Percentiles rank a stretch among this genome's conserved stretches.
Conservation (phyloP, 2,329 filamentous ascomycete genomes). For the Cladosporium sp. region DNA sequence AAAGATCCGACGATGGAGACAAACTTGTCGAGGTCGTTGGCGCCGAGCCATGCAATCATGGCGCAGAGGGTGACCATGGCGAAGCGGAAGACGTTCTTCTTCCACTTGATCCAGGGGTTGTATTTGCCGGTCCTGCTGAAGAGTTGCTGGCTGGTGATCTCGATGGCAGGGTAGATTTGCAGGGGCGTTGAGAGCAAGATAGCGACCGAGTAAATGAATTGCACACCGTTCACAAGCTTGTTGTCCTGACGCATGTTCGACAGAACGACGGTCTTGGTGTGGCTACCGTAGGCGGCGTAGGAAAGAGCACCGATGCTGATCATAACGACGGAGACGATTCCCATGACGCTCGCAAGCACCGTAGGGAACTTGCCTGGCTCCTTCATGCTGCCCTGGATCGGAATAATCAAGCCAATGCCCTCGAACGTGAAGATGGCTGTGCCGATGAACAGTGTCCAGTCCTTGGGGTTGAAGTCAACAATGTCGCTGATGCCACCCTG, state of each 20-base stretch:
- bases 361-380: slow-evolving; percentile 85
- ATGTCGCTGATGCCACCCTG: slow-evolving; percentile 80
- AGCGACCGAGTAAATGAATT: slow-evolving; percentile 97
- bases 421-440: slow-evolving; percentile 99
- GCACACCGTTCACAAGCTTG: slow-evolving; percentile 91
- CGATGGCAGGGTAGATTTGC: slow-evolving; percentile 96
- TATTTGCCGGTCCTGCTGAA: slow-evolving; percentile 96
- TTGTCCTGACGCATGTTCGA: slow-evolving; percentile 95
- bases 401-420: slow-evolving; percentile 94
- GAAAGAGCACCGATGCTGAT: slow-evolving; percentile 88
- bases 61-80: slow-evolving; percentile 86
- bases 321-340: slow-evolving; percentile 91
- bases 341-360: slow-evolving; percentile 88
- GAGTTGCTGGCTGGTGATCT: slow-evolving; percentile 91
- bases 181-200: slow-evolving; percentile 93
- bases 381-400: slow-evolving; percentile 97
- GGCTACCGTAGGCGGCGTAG: slow-evolving; percentile 92
- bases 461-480: slow-evolving; percentile 81
- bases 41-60: slow-evolving; percentile 85
- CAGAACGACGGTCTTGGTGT: slow-evolving; percentile 94
- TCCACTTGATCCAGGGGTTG: slow-evolving; percentile 98
- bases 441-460: slow-evolving; percentile 97
- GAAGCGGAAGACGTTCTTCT: slow-evolving; percentile 97
- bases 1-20: slow-evolving; percentile 95
- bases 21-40: slow-evolving; percentile 94